phyloP scores from a whole-genome alignment of 441 rosid species.

The Euphorbia celastroides region DNA sequence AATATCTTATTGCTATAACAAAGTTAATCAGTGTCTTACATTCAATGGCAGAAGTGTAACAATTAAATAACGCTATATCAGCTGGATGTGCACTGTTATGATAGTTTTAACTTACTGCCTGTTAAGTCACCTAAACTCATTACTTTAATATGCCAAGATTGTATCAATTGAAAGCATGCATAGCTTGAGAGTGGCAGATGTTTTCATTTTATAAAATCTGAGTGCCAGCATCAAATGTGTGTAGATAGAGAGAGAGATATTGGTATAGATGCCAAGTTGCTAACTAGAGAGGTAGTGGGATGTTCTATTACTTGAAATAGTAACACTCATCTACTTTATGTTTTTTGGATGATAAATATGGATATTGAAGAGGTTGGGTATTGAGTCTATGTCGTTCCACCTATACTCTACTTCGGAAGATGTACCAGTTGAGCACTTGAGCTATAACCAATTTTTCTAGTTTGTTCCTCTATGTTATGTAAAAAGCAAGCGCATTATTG shows the following conservation, averaged over 20 bases:
- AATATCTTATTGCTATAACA: background rate
- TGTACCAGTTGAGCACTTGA: no score
- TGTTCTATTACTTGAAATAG: no score
- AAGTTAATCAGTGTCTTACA: background rate
- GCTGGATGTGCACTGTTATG: background rate
- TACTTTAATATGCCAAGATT: background rate
- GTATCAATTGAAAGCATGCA: background rate
- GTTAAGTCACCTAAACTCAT: background rate
- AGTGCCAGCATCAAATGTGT: background rate
- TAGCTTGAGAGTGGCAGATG: background rate
- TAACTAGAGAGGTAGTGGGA: no score
- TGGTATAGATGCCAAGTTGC: no score
- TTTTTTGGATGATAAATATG: no score
- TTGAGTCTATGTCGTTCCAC: no score
- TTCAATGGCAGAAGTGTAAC: background rate
- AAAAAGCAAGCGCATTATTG: no score
- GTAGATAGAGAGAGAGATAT: background rate
- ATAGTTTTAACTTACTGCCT: background rate
- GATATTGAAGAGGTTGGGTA: no score
- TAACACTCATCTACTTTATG: no score
- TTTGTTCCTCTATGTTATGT: no score
- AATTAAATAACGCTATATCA: background rate
- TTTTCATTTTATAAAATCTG: background rate
- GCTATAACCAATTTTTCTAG: no score
- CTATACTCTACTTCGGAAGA: no score